Base-by-base conservation (phyloP, 805 yeast species). In the Wickerhamiella brachini region DNA sequence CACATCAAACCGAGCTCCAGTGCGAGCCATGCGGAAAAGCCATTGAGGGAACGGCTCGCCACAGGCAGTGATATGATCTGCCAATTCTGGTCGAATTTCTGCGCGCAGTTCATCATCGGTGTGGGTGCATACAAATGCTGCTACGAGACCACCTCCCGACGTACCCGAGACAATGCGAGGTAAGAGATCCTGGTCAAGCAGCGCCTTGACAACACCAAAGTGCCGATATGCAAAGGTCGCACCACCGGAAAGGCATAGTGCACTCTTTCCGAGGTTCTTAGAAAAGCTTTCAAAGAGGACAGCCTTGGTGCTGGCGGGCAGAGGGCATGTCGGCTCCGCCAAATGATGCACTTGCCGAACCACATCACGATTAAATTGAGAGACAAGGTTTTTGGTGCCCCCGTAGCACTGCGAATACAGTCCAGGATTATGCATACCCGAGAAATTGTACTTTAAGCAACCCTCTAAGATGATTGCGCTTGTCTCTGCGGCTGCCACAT, bases 1-100 rank as follows among this genome's bases (percentile, higher is more conserved):
- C 0, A 88, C 71, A 62, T 85, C 93, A 59, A 83, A 83, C 37
- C 89, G 68, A 0, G 93, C 90, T 2, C 93, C 93, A 0, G 90
- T 84, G 34, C 66, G 66, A 78, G 83, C 75, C 76, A 80, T 79
- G 49, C 90, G 68, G 5, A 76, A 75, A 1, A 80, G 45, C 80
- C 85, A 81, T 12, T 74, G 73, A 44, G 70, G 68, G 64, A 80
- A 71, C 6, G 80, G 74, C 52, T 80, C 85, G 57, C 76, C 78
- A 60, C 88, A 81, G 0, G 88, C 86, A 1, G 83, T 80, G 51
- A 84, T 78, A 53, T 76, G 78, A 21, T 69, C 59, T 1, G 87
- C 82, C 42, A 84, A 61, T 56, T 78, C 72, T 0, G 90, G 89
- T 0, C 68, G 76, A 12, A 85, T 61, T 38, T 82, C 60, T 49